Evolutionary conservation across 2,329 filamentous ascomycete species (phyloP).

Genomic region (Sporothrix inflata): DNA sequence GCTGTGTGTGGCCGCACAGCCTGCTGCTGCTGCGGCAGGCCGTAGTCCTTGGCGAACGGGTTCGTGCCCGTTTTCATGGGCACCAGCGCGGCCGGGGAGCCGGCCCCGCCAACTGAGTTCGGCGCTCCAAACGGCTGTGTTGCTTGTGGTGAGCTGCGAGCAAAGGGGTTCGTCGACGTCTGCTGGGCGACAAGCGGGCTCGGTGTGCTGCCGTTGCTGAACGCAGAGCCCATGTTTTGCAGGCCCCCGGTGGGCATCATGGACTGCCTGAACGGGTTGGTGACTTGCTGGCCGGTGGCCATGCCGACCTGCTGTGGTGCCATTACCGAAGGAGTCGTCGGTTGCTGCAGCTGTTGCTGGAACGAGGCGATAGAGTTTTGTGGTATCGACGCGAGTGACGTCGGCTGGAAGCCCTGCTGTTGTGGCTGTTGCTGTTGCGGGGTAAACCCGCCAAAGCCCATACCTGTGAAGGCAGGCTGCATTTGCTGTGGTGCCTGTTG

Average conservation of each 20-base stretch:
- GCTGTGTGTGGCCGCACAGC: conserved; percentile 42
- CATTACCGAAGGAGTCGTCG: not conserved
- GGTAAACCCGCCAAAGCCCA: conserved; percentile 82
- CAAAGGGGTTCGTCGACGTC: conserved; percentile 86
- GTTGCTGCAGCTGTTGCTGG: conserved; percentile 47
- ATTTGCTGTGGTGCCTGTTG: conserved; percentile 44
- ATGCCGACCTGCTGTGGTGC: conserved; percentile 44
- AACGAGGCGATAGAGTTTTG: conserved; percentile 60
- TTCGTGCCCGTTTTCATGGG: conserved; percentile 61
- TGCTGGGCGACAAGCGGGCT: conserved; percentile 46
- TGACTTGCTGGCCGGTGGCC: conserved; percentile 61
- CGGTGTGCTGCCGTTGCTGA: not conserved
- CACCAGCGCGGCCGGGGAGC: conserved; percentile 48
- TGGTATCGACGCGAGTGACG: conserved; percentile 58
- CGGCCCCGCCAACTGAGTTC: conserved; percentile 42
- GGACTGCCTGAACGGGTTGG: conserved; percentile 93
- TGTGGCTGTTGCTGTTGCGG: conserved; percentile 57
- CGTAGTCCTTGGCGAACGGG: conserved; percentile 58
- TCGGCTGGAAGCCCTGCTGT: conserved; percentile 54
- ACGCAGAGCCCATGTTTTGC: conserved; percentile 52
- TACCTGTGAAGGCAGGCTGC: conserved; percentile 63
- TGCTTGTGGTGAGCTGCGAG: conserved; percentile 62
- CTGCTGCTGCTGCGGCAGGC: conserved; percentile 36
- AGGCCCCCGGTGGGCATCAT: conserved; percentile 65
- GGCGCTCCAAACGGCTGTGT: conserved; percentile 45